Conservation (phyloP, 2,329 filamentous ascomycete genomes). For the Fusarium mangiferae region DNA sequence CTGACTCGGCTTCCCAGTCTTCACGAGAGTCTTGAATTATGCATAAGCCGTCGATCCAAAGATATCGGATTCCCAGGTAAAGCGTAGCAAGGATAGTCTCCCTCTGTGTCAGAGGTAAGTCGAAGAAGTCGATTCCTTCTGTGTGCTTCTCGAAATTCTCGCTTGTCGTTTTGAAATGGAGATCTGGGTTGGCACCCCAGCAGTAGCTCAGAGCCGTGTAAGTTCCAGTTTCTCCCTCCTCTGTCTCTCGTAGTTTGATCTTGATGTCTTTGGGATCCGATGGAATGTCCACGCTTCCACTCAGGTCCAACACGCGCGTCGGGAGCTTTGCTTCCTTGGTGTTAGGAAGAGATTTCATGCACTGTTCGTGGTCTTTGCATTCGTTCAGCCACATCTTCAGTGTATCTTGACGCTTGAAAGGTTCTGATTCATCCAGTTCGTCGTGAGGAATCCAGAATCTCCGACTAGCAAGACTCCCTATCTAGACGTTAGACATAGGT, state of each 20-base stretch:
- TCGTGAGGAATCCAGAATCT: neutral
- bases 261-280: neutral
- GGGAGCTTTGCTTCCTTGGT: neutral
- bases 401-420: neutral
- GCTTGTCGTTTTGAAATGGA: neutral
- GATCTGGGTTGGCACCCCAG: neutral
- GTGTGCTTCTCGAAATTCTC: neutral
- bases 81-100: neutral
- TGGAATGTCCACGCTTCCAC: neutral
- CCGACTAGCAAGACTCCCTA: neutral
- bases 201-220: constrained; percentile 19
- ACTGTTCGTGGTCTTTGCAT: neutral
- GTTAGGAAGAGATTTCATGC: neutral
- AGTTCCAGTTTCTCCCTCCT: neutral
- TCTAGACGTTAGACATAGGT: rapidly evolving
- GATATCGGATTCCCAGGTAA: neutral
- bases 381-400: neutral
- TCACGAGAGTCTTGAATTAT: constrained; percentile 10
- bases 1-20: constrained; percentile 10
- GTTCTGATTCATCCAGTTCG: neutral
- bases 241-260: neutral
- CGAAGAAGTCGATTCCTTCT: neutral
- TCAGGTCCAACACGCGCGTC: neutral
- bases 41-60: constrained; percentile 17
- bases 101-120: neutral